phyloP scores from a whole-genome alignment of 1,139 yeast genomes.

The Petasospora fabianii region DNA sequence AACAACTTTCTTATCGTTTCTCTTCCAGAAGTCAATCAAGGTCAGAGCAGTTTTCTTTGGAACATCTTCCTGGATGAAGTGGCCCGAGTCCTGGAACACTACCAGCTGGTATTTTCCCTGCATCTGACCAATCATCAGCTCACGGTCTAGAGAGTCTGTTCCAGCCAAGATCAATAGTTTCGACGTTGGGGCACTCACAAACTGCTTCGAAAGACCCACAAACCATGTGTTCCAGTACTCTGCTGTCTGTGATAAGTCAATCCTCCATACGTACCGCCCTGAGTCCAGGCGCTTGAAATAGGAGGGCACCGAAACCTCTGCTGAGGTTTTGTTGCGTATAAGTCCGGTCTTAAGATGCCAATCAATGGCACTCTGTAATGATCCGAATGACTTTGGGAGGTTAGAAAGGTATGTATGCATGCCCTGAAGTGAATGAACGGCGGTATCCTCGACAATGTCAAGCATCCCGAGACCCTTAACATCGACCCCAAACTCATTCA shows the following conservation, averaged over 20 bases:
- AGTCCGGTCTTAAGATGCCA: conserved; percentile 67
- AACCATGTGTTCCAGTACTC: conserved; percentile 87
- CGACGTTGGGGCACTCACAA: conserved; percentile 53
- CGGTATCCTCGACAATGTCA: conserved; percentile 94
- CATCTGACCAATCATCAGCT: conserved; percentile 92
- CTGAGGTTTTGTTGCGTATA: conserved; percentile 59
- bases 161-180: conserved; percentile 83
- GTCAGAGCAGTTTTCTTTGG: conserved; percentile 65
- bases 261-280: conserved; percentile 51
- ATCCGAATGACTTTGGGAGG: conserved; percentile 57
- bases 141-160: conserved; percentile 81
- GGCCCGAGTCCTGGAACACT: conserved; percentile 81
- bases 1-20: conserved; percentile 39
- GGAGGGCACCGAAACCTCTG: conserved; percentile 74
- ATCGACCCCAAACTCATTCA: conserved; percentile 23
- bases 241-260: conserved; percentile 57
- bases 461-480: conserved; percentile 68
- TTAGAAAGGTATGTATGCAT: conserved; percentile 63
- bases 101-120: conserved; percentile 90
- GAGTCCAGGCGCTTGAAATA: conserved; percentile 39
- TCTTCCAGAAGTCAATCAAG: conserved; percentile 50
- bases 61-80: conserved; percentile 87
- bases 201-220: conserved; percentile 58
- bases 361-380: conserved; percentile 59
- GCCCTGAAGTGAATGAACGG: conserved; percentile 59